A percentile compares a stretch with the other conserved stretches of the same genome.
Conservation (phyloP, 345 rosid species). For the thale cress (Arabidopsis thaliana) region DNA sequence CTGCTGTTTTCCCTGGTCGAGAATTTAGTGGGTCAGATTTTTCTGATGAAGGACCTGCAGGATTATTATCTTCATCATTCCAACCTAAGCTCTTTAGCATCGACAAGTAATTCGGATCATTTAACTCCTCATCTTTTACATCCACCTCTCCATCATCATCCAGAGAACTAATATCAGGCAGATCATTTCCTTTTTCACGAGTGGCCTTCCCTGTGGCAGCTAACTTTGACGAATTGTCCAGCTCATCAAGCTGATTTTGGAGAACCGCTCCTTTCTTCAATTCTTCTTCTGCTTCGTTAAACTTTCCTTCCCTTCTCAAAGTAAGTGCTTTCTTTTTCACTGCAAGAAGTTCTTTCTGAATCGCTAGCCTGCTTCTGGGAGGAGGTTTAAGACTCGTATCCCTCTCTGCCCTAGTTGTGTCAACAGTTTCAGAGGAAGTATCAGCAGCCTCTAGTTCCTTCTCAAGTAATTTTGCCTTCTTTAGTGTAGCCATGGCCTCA, state of each 20-base stretch:
- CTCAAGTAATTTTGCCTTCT: slow-evolving; percentile 78
- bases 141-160: slow-evolving; percentile 56
- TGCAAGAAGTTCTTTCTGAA: slow-evolving; percentile 76
- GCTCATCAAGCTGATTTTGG: slow-evolving; percentile 72
- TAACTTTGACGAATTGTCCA: slow-evolving; percentile 52
- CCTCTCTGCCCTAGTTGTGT: slow-evolving; percentile 32
- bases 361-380: slow-evolving; percentile 56
- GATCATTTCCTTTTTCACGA: slow-evolving; percentile 37
- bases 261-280: slow-evolving; percentile 68
- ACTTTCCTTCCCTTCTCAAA: slow-evolving; percentile 76
- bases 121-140: slow-evolving; percentile 74
- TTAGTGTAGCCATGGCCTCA: slow-evolving; percentile 73
- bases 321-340: slow-evolving; percentile 77
- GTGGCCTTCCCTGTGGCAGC: slow-evolving; percentile 38
- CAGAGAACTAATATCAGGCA: slow-evolving; percentile 38
- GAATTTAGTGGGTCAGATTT: slow-evolving; percentile 40
- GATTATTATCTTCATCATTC: slow-evolving; percentile 60
- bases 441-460: slow-evolving; percentile 54
- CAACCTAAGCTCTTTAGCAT: slow-evolving; percentile 67
- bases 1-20: slow-evolving; percentile 32
- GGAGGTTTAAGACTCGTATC: slow-evolving; percentile 44
- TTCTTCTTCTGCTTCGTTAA: slow-evolving; percentile 74
- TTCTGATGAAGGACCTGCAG: slow-evolving; percentile 28
- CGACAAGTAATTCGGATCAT: slow-evolving; percentile 66
- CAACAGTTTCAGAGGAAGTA: slow-evolving; percentile 40